These are phyloP conservation scores for Hanseniaspora thailandica DNA, from an alignment of 805 yeast genomes.

Conservation along the genomic window DNA sequence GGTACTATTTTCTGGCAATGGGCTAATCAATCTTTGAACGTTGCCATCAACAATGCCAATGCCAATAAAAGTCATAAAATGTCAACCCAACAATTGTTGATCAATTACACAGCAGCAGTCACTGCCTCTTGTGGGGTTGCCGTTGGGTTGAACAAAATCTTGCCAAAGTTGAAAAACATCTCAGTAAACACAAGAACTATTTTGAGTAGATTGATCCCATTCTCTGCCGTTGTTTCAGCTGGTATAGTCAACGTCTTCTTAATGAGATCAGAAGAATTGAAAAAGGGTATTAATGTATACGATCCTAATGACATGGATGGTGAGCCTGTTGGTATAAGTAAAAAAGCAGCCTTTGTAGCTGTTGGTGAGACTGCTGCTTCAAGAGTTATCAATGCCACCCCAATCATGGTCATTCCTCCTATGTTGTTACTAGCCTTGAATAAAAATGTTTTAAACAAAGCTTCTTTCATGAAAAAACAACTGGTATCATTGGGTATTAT, in stretches of 20 bases:
- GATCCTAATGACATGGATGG: conserved; percentile 40
- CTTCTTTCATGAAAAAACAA: conserved; percentile 53
- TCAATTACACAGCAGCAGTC: conserved; percentile 79
- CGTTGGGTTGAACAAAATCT: conserved; percentile 76
- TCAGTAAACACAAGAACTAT: conserved; percentile 58
- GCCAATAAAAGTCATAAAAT: conserved; percentile 92
- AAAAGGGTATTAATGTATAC: conserved; percentile 66
- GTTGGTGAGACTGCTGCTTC: conserved; percentile 96
- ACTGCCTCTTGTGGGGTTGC: conserved; percentile 94
- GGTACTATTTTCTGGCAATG: conserved; percentile 97
- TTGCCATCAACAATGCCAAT: conserved; percentile 91
- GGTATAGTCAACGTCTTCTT: conserved; percentile 92
- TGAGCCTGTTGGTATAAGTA: conserved; percentile 59
- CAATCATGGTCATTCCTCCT: conserved; percentile 95
- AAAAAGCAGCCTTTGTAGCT: conserved; percentile 79
- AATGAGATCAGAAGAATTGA: conserved; percentile 91
- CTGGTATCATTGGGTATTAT: conserved; percentile 75
- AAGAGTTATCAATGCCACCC: conserved; percentile 91
- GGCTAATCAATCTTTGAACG: conserved; percentile 92
- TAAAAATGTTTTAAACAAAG: conserved; percentile 53
- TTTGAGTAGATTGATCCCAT: conserved; percentile 82
- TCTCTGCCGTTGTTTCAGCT: conserved; percentile 97
- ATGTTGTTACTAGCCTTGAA: conserved; percentile 69
- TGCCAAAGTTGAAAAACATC: conserved; percentile 70
- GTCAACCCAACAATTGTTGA: conserved; percentile 60